These are phyloP conservation scores for Leishmania gerbilli DNA, from an alignment of 208 protist genomes.

Conservation along the genomic window DNA sequence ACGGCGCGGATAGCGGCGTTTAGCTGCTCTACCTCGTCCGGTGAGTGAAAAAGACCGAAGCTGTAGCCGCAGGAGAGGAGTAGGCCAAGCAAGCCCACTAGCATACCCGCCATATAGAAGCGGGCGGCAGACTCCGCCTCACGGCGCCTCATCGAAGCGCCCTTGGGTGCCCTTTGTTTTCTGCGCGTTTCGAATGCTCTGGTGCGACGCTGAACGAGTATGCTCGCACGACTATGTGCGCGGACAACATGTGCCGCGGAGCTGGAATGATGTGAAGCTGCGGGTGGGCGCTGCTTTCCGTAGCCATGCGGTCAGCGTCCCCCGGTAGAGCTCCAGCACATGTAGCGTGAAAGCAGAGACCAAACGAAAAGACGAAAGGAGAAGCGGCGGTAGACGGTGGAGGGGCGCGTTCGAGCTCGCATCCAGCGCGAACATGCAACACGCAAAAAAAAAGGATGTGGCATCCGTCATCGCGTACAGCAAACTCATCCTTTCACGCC, in stretches of 20 bases:
- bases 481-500: neutral
- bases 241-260: neutral
- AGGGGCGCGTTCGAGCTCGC: neutral
- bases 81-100: conserved; percentile 18
- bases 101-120: conserved; percentile 19
- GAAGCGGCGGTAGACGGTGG: neutral
- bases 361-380: neutral
- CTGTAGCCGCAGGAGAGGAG: conserved; percentile 16
- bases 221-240: neutral
- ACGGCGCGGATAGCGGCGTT: conserved; percentile 30
- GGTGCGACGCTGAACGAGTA: neutral
- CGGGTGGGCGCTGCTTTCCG: neutral
- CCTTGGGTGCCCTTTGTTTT: neutral
- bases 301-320: too few species aligned
- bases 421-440: neutral
- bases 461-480: neutral
- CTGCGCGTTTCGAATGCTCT: neutral
- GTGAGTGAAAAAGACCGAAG: neutral
- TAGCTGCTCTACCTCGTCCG: conserved; percentile 11
- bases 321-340: neutral
- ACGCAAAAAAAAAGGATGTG: neutral
- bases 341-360: neutral
- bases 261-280: neutral
- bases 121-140: conserved; percentile 8
- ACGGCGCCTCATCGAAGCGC: conserved; percentile 1